Base-by-base conservation (phyloP, 2,329 filamentous ascomycete species). In the Thyridium curvatum region DNA sequence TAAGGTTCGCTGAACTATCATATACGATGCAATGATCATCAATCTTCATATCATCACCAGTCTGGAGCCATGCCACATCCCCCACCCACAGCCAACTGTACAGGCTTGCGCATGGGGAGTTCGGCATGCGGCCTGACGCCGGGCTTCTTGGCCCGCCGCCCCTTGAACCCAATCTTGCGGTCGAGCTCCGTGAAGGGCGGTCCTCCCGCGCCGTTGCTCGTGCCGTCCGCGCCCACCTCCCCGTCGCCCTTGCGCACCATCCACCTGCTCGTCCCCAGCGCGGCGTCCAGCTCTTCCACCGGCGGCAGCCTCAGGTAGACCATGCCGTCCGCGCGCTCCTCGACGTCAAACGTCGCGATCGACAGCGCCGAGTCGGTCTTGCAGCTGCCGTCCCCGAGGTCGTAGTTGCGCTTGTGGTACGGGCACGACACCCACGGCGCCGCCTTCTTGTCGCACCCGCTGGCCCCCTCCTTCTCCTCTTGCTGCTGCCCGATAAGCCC, bases 381-480 rank as follows among this genome's bases (percentile, higher is more conserved):
- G 62, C 89, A 94, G 14, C 74, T 70, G 2, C 88, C 87, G 1
- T 77, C 73, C 30, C 71, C 72, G 32, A 94, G 77, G 54, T 87
- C 79, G 59, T 84, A 95, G 65, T 94, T 94, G 48, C 87, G 80
- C 68, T 95, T 95, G 68, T 94, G 89, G 60, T 84, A 80, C 0
- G 89, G 89, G 54, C 88, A 95, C 1, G 82, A 87, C 14, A 95
- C 77, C 82, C 84, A 94, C n/a, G 89, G 80, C 43, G 53, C 44
- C 18, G 42, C 40, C 26, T 39, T 44, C 17, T 35, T 18, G 29
- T 65, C 60, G 37, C 44, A 43, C 33, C 37, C 33, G 30, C 32
- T 35, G 30, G 8, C 29, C 21, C 35, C 46, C 6, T 32, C 37
- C 9, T 55, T 49, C 18, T 79, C 74, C 47, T 87, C 82, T 10